Evolutionary conservation across 2,329 filamentous ascomycete genomes (phyloP).

Genomic region (Aspergillus quadricinctus): DNA sequence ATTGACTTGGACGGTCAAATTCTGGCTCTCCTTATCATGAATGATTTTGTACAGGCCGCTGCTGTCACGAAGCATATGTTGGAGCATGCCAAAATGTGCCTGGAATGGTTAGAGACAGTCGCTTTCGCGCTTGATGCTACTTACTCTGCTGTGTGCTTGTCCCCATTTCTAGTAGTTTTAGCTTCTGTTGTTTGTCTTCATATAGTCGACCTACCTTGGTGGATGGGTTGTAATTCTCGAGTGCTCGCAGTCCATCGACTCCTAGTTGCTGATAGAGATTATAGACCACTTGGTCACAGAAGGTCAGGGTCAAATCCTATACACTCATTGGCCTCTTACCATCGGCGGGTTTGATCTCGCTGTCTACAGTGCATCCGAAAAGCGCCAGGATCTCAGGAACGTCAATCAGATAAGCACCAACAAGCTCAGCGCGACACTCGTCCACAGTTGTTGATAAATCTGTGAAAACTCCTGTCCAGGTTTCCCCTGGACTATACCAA

Average conservation of each 20-base stretch:
- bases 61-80: slow-evolving; percentile 53
- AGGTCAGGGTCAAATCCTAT: slow-evolving; percentile 21
- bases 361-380: slow-evolving; percentile 26
- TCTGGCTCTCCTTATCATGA: slow-evolving; percentile 38
- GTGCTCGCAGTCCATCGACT: slow-evolving; percentile 38
- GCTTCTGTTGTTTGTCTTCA: background rate
- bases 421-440: slow-evolving; percentile 47
- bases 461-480: slow-evolving; percentile 59
- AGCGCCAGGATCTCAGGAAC: slow-evolving; percentile 41
- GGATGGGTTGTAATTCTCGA: slow-evolving; percentile 37
- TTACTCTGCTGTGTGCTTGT: slow-evolving; percentile 15
- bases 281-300: slow-evolving; percentile 33
- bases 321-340: slow-evolving; percentile 1
- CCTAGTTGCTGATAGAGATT: slow-evolving; percentile 42
- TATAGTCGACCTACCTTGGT: slow-evolving; percentile 38
- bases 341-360: slow-evolving; percentile 8
- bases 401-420: slow-evolving; percentile 44
- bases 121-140: background rate
- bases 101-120: slow-evolving; percentile 21
- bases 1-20: slow-evolving; percentile 7
- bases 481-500: slow-evolving; percentile 59
- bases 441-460: slow-evolving; percentile 58
- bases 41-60: slow-evolving; percentile 50
- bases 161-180: slow-evolving; percentile 10
- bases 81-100: slow-evolving; percentile 60